Conservation (phyloP, 192 early-diverging fungal species). For the Hyaloraphidium curvatum region DNA sequence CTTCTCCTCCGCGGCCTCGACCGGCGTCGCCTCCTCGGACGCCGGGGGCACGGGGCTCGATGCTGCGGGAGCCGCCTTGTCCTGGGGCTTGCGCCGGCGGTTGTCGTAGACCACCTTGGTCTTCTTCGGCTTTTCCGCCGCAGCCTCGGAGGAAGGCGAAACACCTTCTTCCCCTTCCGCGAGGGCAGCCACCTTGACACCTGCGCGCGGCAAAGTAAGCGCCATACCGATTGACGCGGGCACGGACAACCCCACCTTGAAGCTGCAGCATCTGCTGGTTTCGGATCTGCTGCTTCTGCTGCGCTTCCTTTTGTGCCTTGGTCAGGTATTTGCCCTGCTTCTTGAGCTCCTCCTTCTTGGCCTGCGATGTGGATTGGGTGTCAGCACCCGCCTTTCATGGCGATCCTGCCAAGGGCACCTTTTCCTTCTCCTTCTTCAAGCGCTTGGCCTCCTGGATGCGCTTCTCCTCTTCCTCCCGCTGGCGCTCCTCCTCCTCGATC, state of each 20-base stretch:
- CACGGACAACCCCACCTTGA: conserved; percentile 2
- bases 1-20: conserved; percentile 5
- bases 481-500: conserved; percentile 48
- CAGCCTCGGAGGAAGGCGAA: conserved; percentile 13
- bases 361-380: conserved; percentile 16
- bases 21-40: no score
- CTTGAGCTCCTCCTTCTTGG: conserved; percentile 68
- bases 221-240: conserved; percentile 2
- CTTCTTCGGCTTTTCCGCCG: conserved; percentile 36
- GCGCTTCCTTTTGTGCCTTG: conserved; percentile 29
- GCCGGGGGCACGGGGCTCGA: not conserved
- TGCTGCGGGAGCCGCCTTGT: conserved; percentile 3
- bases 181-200: conserved; percentile 49
- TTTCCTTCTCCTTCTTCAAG: conserved; percentile 69
- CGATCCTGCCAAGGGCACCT: conserved; percentile 12
- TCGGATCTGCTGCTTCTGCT: conserved; percentile 4
- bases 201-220: no score
- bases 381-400: conserved; percentile 3
- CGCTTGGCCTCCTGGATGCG: conserved; percentile 52
- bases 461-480: conserved; percentile 44
- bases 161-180: conserved; percentile 13
- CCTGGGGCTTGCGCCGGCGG: conserved; percentile 26
- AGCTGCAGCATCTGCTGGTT: conserved; percentile 4
- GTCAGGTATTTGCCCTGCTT: conserved; percentile 85
- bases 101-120: conserved; percentile 56